Conservation (phyloP, 805 yeast genomes). For the Kockiozyma suomiensis region DNA sequence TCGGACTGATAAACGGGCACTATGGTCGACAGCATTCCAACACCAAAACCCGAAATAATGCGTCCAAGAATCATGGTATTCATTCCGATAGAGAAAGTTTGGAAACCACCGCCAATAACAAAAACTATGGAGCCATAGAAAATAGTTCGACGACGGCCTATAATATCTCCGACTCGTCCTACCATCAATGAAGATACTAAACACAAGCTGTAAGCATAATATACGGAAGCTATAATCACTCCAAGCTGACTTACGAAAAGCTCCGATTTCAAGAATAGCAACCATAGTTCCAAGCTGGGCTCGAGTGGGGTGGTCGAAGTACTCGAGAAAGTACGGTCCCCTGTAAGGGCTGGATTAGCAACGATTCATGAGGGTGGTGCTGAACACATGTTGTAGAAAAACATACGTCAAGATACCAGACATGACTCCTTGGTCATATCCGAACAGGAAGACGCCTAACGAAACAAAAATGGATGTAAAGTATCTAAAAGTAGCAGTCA, state of each 20-base stretch:
- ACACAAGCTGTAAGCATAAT: constrained; percentile 38
- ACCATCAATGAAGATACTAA: constrained; percentile 70
- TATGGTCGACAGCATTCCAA: constrained; percentile 79
- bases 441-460: constrained; percentile 64
- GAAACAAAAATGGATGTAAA: constrained; percentile 50
- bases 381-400: too few relatives aligned
- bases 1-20: constrained; percentile 90
- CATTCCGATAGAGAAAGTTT: constrained; percentile 61
- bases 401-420: constrained; percentile 70
- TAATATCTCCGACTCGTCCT: constrained; percentile 72
- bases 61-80: constrained; percentile 69
- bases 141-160: constrained; percentile 80
- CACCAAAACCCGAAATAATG: constrained; percentile 80
- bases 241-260: constrained; percentile 41
- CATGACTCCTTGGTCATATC: constrained; percentile 89
- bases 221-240: background rate
- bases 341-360: constrained; percentile 2
- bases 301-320: constrained; percentile 73
- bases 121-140: constrained; percentile 77
- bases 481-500: constrained; percentile 35
- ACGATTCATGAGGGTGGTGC: too few relatives aligned
- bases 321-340: constrained; percentile 66
- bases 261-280: constrained; percentile 86
- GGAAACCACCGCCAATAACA: constrained; percentile 76
- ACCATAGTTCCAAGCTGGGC: constrained; percentile 82